These are phyloP conservation scores for Eragrostis curvula DNA, from an alignment of 176 grass and related monocot species.

Conservation along the genomic window DNA sequence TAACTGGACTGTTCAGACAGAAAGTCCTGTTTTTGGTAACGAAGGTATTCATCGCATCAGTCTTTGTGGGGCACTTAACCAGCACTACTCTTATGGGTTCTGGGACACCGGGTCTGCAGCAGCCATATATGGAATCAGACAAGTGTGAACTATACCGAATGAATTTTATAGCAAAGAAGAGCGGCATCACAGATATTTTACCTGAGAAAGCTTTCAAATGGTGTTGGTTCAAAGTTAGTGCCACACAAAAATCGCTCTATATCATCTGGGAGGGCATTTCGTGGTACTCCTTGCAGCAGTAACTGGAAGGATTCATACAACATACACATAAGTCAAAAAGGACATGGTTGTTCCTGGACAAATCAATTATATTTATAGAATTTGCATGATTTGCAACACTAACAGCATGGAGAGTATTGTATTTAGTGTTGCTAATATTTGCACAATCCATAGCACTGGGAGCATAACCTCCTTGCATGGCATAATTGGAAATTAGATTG, in stretches of 20 bases:
- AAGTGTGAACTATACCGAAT: not conserved
- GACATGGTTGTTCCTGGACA: slow-evolving; percentile 3
- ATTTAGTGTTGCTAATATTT: slow-evolving; percentile 7
- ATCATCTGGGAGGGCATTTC: slow-evolving; percentile 66
- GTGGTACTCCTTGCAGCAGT: slow-evolving; percentile 83
- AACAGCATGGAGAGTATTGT: not conserved
- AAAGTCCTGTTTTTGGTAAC: slow-evolving; percentile 75
- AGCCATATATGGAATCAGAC: slow-evolving; percentile 24
- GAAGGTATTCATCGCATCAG: slow-evolving; percentile 72
- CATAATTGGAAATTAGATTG: not conserved
- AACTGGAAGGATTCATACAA: slow-evolving; percentile 45
- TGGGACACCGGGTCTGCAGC: slow-evolving; percentile 55
- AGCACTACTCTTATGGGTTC: slow-evolving; percentile 64
- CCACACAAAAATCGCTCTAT: slow-evolving; percentile 86
- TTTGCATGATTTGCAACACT: not conserved
- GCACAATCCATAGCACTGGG: not conserved
- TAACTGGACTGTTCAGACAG: slow-evolving; percentile 76
- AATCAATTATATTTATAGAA: slow-evolving; percentile 3
- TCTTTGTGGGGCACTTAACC: slow-evolving; percentile 63
- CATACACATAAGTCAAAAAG: not conserved
- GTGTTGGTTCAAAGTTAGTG: slow-evolving; percentile 63
- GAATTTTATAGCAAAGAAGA: slow-evolving; percentile 33
- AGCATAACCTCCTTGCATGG: not conserved
- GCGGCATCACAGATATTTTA: slow-evolving; percentile 4
- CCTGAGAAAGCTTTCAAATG: slow-evolving; percentile 71